Conservation (phyloP, 208 protist species). For the Acanthamoeba triangularis region DNA sequence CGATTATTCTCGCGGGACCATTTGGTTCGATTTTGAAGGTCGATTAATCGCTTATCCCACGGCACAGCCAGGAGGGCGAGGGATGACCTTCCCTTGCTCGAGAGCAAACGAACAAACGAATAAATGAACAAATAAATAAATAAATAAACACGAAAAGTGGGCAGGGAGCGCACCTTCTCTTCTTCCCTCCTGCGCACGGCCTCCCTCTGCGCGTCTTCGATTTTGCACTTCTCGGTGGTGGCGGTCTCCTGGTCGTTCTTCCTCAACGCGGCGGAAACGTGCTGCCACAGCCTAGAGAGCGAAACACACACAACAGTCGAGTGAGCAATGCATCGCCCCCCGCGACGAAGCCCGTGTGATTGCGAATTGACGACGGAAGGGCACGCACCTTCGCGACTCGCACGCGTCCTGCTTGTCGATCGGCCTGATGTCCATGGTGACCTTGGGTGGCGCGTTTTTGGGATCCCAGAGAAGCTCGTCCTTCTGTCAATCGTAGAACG, state of each 20-base stretch:
- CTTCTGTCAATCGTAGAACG: conserved; percentile 33
- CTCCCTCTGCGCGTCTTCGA: conserved; percentile 88
- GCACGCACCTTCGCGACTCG: conserved; percentile 79
- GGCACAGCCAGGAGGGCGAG: neutral
- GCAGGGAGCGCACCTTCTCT: neutral
- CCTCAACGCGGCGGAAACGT: conserved; percentile 87
- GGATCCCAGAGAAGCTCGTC: conserved; percentile 79
- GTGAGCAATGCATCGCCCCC: neutral
- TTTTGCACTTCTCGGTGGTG: conserved; percentile 86
- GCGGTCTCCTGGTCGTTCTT: conserved; percentile 87
- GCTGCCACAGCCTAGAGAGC: conserved; percentile 82
- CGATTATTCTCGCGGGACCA: neutral
- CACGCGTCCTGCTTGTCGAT: conserved; percentile 76
- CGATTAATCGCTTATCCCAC: neutral
- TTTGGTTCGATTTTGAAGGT: neutral
- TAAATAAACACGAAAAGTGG: neutral
- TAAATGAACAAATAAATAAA: neutral
- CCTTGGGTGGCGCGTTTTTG: neutral
- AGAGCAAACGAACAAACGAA: neutral
- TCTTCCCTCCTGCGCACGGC: conserved; percentile 76
- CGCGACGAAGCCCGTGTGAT: neutral
- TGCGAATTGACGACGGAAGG: neutral
- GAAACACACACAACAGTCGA: neutral
- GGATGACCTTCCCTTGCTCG: neutral
- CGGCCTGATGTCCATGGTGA: conserved; percentile 76